Base-by-base conservation (phyloP, 2,329 filamentous ascomycete genomes). In the Colletotrichum paranaense region DNA sequence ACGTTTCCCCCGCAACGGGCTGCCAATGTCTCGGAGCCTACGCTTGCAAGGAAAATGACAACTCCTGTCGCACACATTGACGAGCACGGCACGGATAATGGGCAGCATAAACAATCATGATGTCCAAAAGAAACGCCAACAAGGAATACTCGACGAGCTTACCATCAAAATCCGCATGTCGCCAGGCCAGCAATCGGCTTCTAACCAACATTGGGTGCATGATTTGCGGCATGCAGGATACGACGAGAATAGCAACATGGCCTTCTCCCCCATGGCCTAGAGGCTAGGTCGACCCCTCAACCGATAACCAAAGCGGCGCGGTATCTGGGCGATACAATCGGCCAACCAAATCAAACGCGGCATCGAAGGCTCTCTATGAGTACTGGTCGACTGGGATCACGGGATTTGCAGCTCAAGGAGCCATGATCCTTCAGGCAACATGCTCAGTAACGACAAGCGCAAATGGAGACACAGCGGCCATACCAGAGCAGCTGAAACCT, bases 171-270 rank as follows among this genome's bases (percentile, higher is more conserved):
- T 42, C 42, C n/a, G 30, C 24, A 16, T 5, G 11, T 49, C 32
- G 4, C 55, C 49, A 26, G n/a, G 19, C 46, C 22, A 28, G 22
- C 49, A 55, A n/a, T 52, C 28, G 62, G 46, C 16, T n/a, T 28
- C 28, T 53, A 6, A 19, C 22, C 32, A 24, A 28, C 22, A 72
- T 66, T 59, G 32, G 59, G 58, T 24, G 62, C 62, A 42, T 62
- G 24, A 72, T 19, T 24, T 72, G 30, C 38, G 24, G 60, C 26
- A 71, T 62, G 68, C 68, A 64, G 26, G 57, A 30, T 30, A 52
- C 4, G 62, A 67, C 72, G 55, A 74, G 72, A 74, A 74, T 74
- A 74, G 72, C 32, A 74, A 59, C 68, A 66, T 24, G 62, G 56
- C 49, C 32, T 57, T 7, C 52, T 72, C 30, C 19, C 49, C 55